Percentiles rank a stretch among this genome's conserved stretches.
Conservation (phyloP, 1,284 basidiomycete species). For the Cryptococcus depauperatus region DNA sequence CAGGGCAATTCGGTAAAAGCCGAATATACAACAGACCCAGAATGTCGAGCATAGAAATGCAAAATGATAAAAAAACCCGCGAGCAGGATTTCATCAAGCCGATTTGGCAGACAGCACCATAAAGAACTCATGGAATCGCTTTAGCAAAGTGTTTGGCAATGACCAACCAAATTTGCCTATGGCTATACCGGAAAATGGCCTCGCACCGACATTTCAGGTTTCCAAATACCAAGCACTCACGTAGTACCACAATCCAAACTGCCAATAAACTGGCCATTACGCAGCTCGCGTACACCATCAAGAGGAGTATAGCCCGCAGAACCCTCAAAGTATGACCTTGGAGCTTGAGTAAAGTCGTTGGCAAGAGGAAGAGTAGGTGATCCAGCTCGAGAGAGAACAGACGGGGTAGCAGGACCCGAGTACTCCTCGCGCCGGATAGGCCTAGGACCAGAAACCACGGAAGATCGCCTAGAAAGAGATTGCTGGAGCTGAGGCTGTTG, state of each 20-base stretch:
- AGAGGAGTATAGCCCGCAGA: conserved; percentile 23
- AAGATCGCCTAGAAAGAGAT: conserved; percentile 26
- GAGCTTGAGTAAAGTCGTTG: conserved; percentile 27
- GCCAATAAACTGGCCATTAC: conserved; percentile 62
- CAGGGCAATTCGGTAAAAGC: too few relatives aligned
- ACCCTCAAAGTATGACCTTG: conserved; percentile 11
- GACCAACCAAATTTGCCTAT: too few relatives aligned
- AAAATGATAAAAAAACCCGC: too few relatives aligned
- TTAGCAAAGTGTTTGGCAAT: too few relatives aligned
- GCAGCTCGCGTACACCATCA: conserved; percentile 20
- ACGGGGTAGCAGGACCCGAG: conserved; percentile 35
- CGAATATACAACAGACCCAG: too few relatives aligned
- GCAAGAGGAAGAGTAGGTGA: conserved; percentile 41
- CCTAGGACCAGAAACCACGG: conserved; percentile 31
- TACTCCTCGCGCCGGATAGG: conserved; percentile 36
- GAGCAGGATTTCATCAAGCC: too few relatives aligned
- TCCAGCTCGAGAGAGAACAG: conserved; percentile 41
- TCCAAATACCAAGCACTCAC: conserved; percentile 53
- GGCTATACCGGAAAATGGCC: not conserved
- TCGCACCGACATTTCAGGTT: too few relatives aligned
- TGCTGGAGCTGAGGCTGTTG: not conserved
- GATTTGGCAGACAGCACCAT: too few relatives aligned
- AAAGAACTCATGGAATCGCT: too few relatives aligned
- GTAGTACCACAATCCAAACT: conserved; percentile 89
- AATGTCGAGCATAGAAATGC: too few relatives aligned